Evolutionary conservation across 164 flowering plant species (phyloP).

Genomic region (Magnolia changhungtana): DNA sequence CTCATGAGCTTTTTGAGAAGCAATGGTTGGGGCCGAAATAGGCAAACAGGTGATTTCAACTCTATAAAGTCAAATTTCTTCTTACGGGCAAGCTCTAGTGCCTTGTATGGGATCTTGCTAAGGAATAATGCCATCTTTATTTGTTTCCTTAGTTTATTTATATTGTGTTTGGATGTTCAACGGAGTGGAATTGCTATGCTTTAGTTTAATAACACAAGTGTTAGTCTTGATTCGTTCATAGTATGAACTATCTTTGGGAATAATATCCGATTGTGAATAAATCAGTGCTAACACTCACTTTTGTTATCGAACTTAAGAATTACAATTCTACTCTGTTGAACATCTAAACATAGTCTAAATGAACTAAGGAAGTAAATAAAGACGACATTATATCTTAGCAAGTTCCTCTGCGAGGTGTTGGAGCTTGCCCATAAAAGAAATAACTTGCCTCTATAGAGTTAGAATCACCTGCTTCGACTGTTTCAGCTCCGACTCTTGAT

Average conservation of each 20-base stretch:
- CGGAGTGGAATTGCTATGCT: no score
- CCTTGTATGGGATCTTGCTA: conserved; percentile 82
- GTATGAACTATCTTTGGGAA: no score
- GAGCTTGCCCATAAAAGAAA: conserved; percentile 81
- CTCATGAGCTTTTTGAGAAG: no score
- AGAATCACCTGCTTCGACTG: conserved; percentile 83
- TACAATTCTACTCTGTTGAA: no score
- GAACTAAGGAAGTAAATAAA: conserved; percentile 17
- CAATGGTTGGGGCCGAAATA: no score
- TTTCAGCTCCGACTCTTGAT: conserved; percentile 69
- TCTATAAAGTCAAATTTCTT: conserved; percentile 79
- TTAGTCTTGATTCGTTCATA: no score
- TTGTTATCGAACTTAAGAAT: no score
- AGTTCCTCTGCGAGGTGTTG: conserved; percentile 73
- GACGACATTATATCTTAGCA: conserved; percentile 48
- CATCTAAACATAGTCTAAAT: no score
- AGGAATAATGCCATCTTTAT: conserved; percentile 40
- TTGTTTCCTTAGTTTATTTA: neutral
- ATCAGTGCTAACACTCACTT: no score
- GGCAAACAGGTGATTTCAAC: conserved; percentile 76
- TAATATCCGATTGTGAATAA: no score
- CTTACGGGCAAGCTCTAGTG: conserved; percentile 80
- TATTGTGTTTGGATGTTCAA: no score
- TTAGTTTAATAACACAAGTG: no score
- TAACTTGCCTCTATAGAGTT: conserved; percentile 73